Evolutionary conservation across 2,329 filamentous ascomycete species (phyloP).

Genomic region (Nemania sp.): DNA sequence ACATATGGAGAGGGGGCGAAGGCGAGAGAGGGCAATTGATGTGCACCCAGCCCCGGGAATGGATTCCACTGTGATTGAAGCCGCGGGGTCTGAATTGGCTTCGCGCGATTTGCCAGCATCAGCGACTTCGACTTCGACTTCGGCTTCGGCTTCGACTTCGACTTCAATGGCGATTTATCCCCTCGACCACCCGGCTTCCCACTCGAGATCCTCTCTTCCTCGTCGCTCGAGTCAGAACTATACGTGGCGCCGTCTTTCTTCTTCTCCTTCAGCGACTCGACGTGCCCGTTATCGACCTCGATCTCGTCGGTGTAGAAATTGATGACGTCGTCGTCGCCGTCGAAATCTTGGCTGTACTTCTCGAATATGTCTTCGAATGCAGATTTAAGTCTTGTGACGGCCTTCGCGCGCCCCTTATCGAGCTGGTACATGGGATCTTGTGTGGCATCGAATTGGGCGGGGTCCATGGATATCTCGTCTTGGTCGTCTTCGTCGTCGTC

Average conservation of each 20-base stretch:
- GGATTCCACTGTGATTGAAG: conserved; percentile 17
- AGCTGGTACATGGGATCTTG: conserved; percentile 62
- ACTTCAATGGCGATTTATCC: conserved; percentile 23
- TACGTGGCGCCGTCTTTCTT: conserved; percentile 44
- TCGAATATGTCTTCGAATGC: conserved; percentile 86
- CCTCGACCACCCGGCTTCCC: conserved; percentile 34
- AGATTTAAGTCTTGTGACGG: conserved; percentile 76
- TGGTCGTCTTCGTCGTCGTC: conserved; percentile 49
- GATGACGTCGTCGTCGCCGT: conserved; percentile 84
- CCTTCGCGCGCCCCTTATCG: conserved; percentile 64
- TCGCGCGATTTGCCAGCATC: conserved; percentile 11
- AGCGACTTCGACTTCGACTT: conserved; percentile 28
- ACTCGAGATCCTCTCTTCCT: conserved; percentile 44
- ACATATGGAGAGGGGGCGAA: conserved; percentile 30
- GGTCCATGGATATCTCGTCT: conserved; percentile 54
- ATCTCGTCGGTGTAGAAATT: conserved; percentile 81
- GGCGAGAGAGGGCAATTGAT: conserved; percentile 30
- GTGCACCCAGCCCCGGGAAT: conserved; percentile 10
- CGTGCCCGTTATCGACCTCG: conserved; percentile 88
- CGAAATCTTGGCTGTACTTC: conserved; percentile 85
- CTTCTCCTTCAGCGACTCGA: conserved; percentile 55
- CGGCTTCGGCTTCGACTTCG: conserved; percentile 26
- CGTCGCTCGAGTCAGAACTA: conserved; percentile 38
- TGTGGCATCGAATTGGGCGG: conserved; percentile 52
- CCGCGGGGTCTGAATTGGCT: conserved; percentile 7